Evolutionary conservation across 2,329 filamentous ascomycete species (phyloP).

Genomic region (Arthrobotrys sinensis): DNA sequence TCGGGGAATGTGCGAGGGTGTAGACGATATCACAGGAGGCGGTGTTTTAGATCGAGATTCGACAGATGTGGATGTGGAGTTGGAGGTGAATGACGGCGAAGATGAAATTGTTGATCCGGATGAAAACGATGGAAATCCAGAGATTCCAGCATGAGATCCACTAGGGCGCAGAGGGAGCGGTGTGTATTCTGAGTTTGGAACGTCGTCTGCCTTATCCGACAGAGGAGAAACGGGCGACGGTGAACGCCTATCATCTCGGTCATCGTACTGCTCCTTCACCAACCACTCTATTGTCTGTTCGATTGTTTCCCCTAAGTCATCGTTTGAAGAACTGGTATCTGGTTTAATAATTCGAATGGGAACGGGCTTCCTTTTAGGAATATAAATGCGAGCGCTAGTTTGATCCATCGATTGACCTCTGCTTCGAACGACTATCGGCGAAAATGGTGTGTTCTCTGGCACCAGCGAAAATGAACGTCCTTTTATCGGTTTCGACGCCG

Average conservation of each 20-base stretch:
- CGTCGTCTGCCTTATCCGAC: slow-evolving; percentile 49
- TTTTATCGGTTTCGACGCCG: slow-evolving; percentile 52
- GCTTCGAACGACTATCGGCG: slow-evolving; percentile 48
- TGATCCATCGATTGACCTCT: slow-evolving; percentile 59
- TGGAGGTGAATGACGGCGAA: slow-evolving; percentile 51
- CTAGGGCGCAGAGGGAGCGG: slow-evolving; percentile 50
- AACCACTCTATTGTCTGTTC: slow-evolving; percentile 58
- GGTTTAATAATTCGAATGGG: slow-evolving; percentile 38
- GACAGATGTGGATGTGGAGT: slow-evolving; percentile 58
- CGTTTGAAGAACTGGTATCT: slow-evolving; percentile 19
- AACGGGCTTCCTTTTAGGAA: slow-evolving; percentile 56
- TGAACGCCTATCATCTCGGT: slow-evolving; percentile 16
- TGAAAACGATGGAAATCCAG: slow-evolving; percentile 56
- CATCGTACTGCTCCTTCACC: slow-evolving; percentile 51
- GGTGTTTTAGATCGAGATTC: slow-evolving; percentile 57
- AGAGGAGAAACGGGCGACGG: slow-evolving; percentile 55
- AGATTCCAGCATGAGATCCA: slow-evolving; percentile 38
- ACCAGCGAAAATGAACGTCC: slow-evolving; percentile 52
- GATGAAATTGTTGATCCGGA: slow-evolving; percentile 55
- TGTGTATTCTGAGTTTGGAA: slow-evolving; percentile 48
- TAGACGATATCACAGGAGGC: slow-evolving; percentile 26
- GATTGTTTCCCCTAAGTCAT: slow-evolving; percentile 53
- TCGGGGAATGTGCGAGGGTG: slow-evolving; percentile 37
- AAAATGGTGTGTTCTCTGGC: slow-evolving; percentile 52
- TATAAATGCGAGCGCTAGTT: slow-evolving; percentile 39